Evolutionary conservation across 805 yeast species (phyloP), one percentile per base, ranked within the genome.

Genomic region (Wickerhamomyces kurtzmanii): DNA sequence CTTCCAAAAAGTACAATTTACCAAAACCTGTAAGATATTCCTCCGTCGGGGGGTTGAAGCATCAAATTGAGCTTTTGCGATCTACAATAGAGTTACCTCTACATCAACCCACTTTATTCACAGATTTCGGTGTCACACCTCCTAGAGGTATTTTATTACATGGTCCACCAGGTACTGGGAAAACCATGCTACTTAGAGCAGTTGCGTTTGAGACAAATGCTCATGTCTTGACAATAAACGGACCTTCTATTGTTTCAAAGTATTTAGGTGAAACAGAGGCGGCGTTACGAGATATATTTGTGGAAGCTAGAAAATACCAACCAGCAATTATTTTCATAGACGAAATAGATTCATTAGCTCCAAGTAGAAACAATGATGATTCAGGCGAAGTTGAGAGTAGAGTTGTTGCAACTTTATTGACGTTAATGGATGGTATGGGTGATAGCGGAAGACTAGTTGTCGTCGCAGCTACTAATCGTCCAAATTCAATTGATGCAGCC

Each of bases 141-240:
- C 96, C 96, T 10, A 63, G 96, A 32, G 98, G 98, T 20, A 74
- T 89, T n/a, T 57, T 89, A 11, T 55, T 89, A 9, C 94, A 89
- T 55, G 98, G 98, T 0, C 94, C 96, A 3, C 91, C 97, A 3
- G 98, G 98, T 4, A 89, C 96, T 0, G 98, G 98, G 28, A 89
- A 89, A 50, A 82, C 96, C 1, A 72, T 87, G 84, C 63, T 91
- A 6, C 60, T 91, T 20, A 68, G 82, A 30, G 79, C 94, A 16
- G 75, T 89, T 8, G 93, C 95, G 0, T 65, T 73, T 36, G 89
- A 80, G 33, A 60, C 70, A 2, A 68, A 78, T 35, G 93, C 94
- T 0, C 98, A 89, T 51, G 75, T 89, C 1, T 62, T 91, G 24
- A 75, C 81, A 3, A 78, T 91, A 15, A 81, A 82, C 48, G 96